Base-by-base conservation (phyloP, 2,329 filamentous ascomycete genomes). In the Ophiostoma pallidulum region DNA sequence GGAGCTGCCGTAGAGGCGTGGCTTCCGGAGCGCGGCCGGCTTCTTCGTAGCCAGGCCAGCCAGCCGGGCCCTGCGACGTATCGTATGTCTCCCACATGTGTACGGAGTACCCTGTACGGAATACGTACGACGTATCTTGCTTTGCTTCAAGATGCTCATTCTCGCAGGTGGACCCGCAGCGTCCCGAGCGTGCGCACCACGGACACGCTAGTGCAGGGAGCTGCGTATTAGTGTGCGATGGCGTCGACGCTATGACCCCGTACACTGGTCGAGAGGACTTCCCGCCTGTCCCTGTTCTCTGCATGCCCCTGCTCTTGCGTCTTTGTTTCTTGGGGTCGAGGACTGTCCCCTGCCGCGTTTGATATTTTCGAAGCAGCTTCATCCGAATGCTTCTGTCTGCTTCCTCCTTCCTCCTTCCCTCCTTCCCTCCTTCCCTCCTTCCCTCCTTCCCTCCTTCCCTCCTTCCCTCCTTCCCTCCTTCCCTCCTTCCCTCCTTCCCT, bases 171-270 rank as follows among this genome's bases (percentile, higher is more conserved):
- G n/a, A 8, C 16, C 28, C 36, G 41, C 31, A 29, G 41, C 28
- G 45, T 48, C 41, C 41, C 41, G 45, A 45, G 42, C 38, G 41
- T 33, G 47, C 38, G 38, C 41, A 45, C 38, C 8, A 38, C 20
- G 40, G 20, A 29, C n/a, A 29, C 49, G 45, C 41, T 50, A 50
- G 35, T 42, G 41, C 47, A 49, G 47, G 47, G 37, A 35, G 31
- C 29, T 16, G n/a, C n/a, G 22, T 16, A n/a, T 24, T 38, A 12
- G 35, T 22, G 22, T 19, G 20, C 41, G 41, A 31, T 41, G 31
- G 37, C 38, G 41, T 36, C 22, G 16, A 29, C 41, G 41, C 37
- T 45, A 41, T n/a, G 18, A 5, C 14, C 4, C 13, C 24, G 29
- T 13, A 36, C 31, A 22, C 31, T 39, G 18, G 18, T 32, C 28